These are phyloP conservation scores for Lizanozyma gosingica DNA, from an alignment of 1,139 yeast species.

Conservation along the genomic window DNA sequence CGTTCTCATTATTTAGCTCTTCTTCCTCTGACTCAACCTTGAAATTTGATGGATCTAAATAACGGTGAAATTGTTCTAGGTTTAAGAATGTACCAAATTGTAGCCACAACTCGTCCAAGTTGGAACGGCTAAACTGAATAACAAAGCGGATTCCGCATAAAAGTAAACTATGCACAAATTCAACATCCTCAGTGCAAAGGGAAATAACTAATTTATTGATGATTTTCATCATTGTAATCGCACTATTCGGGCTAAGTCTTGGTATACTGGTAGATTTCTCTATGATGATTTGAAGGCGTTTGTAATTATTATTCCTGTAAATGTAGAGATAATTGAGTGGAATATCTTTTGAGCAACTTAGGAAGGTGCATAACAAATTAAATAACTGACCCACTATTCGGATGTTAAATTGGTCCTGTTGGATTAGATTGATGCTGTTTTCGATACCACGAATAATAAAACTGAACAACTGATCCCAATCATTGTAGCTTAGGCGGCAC, in stretches of 20 bases:
- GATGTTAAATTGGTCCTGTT: conserved; percentile 11
- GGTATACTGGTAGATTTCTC: conserved; percentile 13
- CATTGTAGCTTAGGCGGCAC: conserved; percentile 26
- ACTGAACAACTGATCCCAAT: conserved; percentile 20
- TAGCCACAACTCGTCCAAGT: conserved; percentile 21
- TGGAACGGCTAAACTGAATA: conserved; percentile 18
- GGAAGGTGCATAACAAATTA: conserved; percentile 12
- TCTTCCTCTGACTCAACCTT: not conserved
- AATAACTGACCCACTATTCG: conserved; percentile 20
- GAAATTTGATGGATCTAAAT: not conserved
- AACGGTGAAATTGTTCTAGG: conserved; percentile 7
- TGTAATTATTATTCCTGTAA: conserved; percentile 7
- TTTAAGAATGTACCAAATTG: conserved; percentile 31
- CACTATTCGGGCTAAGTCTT: conserved; percentile 11
- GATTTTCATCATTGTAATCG: conserved; percentile 19
- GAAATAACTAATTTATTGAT: conserved; percentile 28
- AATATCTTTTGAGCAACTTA: conserved; percentile 20
- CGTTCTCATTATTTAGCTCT: too few species aligned
- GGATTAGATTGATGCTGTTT: conserved; percentile 3
- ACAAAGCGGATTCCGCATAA: conserved; percentile 23
- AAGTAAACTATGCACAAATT: conserved; percentile 20
- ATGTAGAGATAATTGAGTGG: conserved; percentile 14
- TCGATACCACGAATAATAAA: conserved; percentile 16
- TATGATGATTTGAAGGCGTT: conserved; percentile 16
- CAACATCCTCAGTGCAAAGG: conserved; percentile 23